Evolutionary conservation across 495 filamentous ascomycete genomes (phyloP).

Genomic region (Aspergillus cavernicola): DNA sequence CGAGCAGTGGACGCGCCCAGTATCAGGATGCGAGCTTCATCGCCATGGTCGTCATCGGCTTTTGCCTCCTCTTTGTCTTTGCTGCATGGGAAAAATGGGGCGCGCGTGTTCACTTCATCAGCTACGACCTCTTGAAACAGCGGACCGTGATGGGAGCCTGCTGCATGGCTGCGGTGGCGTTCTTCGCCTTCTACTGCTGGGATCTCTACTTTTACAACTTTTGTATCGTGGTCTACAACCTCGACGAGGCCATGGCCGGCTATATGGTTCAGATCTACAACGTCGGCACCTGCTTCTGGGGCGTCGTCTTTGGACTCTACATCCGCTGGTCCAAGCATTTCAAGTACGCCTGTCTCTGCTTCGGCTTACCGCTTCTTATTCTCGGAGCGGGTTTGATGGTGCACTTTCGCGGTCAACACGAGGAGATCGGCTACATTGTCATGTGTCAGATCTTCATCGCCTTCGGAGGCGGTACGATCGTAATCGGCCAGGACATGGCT

Average conservation of each 20-base stretch:
- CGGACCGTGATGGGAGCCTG: conserved; percentile 65
- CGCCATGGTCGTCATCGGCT: conserved; percentile 54
- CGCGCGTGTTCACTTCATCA: conserved; percentile 56
- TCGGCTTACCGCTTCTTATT: conserved; percentile 59
- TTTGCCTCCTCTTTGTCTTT: conserved; percentile 54
- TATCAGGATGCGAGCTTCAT: conserved; percentile 55
- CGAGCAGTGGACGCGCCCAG: conserved; percentile 36
- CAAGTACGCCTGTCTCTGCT: conserved; percentile 54
- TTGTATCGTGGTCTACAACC: conserved; percentile 66
- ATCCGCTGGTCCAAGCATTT: conserved; percentile 57
- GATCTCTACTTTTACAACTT: conserved; percentile 64
- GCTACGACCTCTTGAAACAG: conserved; percentile 56
- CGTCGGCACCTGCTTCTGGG: conserved; percentile 63
- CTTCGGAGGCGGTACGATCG: conserved; percentile 59
- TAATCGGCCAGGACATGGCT: conserved; percentile 70
- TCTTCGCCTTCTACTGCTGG: conserved; percentile 66
- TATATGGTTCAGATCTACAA: conserved; percentile 68
- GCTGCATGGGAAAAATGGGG: conserved; percentile 55
- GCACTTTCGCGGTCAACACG: conserved; percentile 60
- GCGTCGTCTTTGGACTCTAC: conserved; percentile 50
- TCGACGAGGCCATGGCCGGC: conserved; percentile 51
- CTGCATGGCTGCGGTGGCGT: conserved; percentile 49
- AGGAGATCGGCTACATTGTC: conserved; percentile 61
- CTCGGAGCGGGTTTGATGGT: conserved; percentile 65
- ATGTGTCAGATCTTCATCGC: conserved; percentile 81